A percentile compares a stretch with the other conserved stretches of the same genome.
These are phyloP conservation scores for Berberis vulgaris DNA, from an alignment of 164 flowering plant genomes.

Conservation along the genomic window DNA sequence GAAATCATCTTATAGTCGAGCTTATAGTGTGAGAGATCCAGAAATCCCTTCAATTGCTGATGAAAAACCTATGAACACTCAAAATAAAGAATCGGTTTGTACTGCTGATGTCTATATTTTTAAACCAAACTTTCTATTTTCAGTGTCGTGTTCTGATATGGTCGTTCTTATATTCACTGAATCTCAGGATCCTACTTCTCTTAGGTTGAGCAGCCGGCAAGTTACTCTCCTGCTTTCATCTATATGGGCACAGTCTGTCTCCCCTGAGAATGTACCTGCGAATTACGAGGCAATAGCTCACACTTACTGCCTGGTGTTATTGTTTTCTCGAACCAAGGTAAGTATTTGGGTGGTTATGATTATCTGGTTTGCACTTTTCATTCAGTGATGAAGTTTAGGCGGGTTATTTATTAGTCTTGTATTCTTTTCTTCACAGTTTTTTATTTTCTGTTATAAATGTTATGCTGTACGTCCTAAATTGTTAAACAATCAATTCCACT, in stretches of 20 bases:
- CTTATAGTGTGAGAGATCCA: constrained; percentile 33
- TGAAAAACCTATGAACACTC: constrained; percentile 13
- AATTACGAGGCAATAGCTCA: constrained; percentile 92
- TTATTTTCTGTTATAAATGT: too few relatives aligned
- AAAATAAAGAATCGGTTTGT: constrained; percentile 44
- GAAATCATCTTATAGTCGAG: constrained; percentile 57
- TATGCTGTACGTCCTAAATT: too few relatives aligned
- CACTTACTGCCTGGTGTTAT: constrained; percentile 72
- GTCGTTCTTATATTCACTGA: constrained; percentile 7
- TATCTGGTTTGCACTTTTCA: not conserved
- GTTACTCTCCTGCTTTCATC: constrained; percentile 78
- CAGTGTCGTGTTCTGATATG: constrained; percentile 4
- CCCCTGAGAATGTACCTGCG: constrained; percentile 72
- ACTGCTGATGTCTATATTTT: constrained; percentile 3
- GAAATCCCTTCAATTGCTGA: constrained; percentile 25
- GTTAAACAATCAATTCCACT: too few relatives aligned
- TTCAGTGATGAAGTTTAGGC: too few relatives aligned
- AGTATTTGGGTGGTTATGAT: not conserved
- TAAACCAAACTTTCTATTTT: not conserved
- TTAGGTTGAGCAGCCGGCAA: constrained; percentile 82
- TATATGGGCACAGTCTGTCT: constrained; percentile 81
- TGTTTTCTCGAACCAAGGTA: constrained; percentile 86
- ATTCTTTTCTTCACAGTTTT: too few relatives aligned
- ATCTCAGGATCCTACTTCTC: constrained; percentile 56
- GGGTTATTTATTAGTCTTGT: too few relatives aligned